phyloP scores from a whole-genome alignment of 306 rosid species.

The Casuarina equisetifolia region DNA sequence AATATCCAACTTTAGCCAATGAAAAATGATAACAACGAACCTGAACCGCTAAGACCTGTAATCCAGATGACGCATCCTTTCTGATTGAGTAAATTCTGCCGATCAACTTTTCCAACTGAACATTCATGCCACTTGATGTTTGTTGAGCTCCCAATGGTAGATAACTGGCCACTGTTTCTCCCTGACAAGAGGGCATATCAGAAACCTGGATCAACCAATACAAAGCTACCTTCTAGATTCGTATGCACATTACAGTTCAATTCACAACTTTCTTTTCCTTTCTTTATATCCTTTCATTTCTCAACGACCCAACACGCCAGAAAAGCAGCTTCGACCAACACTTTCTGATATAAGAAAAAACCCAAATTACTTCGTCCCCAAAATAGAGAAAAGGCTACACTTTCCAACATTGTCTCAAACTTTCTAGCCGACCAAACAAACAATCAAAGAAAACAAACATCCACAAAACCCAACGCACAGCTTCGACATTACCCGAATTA shows the following conservation, averaged over 20 bases:
- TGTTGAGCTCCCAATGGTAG: constrained; percentile 60
- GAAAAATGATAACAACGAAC: constrained; percentile 31
- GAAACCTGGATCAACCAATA: constrained; percentile 10
- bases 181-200: constrained; percentile 39
- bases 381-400: neutral
- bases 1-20: neutral
- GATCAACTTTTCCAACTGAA: constrained; percentile 48
- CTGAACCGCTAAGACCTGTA: constrained; percentile 85
- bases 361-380: neutral
- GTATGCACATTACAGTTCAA: neutral
- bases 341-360: neutral
- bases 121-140: constrained; percentile 74
- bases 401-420: neutral
- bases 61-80: constrained; percentile 78
- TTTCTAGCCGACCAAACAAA: neutral
- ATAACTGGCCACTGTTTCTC: constrained; percentile 31
- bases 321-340: neutral
- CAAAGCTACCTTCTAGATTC: neutral
- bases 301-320: constrained; percentile 17
- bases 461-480: neutral
- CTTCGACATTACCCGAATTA: constrained; percentile 32
- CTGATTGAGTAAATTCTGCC: constrained; percentile 57
- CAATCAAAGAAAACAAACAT: neutral
- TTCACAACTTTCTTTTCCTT: neutral
- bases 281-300: constrained; percentile 8